Conservation (phyloP, 148 eudicot species). For the Diospyros lotus region DNA sequence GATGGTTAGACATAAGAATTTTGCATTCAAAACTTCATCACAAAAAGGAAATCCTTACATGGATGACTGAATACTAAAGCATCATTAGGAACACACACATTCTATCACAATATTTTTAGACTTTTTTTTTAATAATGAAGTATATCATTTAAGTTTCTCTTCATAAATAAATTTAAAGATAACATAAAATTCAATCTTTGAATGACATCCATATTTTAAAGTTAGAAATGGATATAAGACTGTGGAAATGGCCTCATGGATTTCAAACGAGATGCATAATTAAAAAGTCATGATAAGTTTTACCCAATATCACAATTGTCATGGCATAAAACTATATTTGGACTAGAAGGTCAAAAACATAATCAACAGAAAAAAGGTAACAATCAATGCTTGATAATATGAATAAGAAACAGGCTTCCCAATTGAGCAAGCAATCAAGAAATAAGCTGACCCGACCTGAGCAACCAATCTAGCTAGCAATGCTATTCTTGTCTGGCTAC, state of each 20-base stretch:
- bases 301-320: constrained; percentile 9
- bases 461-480: constrained; percentile 82
- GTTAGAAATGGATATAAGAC: neutral
- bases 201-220: neutral
- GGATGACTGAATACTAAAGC: neutral
- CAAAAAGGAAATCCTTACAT: neutral
- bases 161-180: neutral
- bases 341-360: neutral
- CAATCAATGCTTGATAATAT: neutral
- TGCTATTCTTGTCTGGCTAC: constrained; percentile 56
- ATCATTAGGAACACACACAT: too few relatives aligned
- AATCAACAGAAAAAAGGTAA: neutral
- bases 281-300: constrained; percentile 5
- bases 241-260: neutral
- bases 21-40: neutral
- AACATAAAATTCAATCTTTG: neutral
- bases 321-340: constrained; percentile 5
- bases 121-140: neutral
- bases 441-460: constrained; percentile 55
- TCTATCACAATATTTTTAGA: too few relatives aligned
- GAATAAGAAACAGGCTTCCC: constrained; percentile 14
- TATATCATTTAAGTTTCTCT: neutral
- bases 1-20: neutral
- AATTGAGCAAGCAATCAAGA: constrained; percentile 19
- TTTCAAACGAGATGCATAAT: neutral